Conservation (phyloP, 331 rosid genomes). For the Erythrophleum ivorense region DNA sequence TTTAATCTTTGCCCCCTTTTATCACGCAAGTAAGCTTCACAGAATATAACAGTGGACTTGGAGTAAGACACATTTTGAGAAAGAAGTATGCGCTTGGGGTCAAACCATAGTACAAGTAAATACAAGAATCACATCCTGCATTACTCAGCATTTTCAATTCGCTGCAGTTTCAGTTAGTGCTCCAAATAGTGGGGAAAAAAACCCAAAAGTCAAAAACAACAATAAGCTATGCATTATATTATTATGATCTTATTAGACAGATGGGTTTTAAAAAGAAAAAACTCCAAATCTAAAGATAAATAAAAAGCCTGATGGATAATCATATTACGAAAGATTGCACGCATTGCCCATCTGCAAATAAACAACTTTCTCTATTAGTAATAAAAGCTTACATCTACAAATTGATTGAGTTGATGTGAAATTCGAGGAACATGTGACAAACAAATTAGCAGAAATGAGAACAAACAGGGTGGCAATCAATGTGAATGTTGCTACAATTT, state of each 20-base stretch:
- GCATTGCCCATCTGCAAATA: background rate
- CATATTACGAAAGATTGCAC: conserved; percentile 27
- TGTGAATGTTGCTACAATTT: background rate
- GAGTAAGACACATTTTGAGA: too few relatives aligned
- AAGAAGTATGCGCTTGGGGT: too few relatives aligned
- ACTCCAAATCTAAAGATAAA: background rate
- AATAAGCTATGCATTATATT: too few relatives aligned
- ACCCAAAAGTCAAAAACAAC: too few relatives aligned
- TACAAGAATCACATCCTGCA: background rate
- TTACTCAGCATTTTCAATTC: conserved; percentile 7
- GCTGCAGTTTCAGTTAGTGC: conserved; percentile 6
- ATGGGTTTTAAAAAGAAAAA: background rate
- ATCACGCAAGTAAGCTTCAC: too few relatives aligned
- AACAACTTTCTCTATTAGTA: background rate
- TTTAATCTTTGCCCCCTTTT: background rate
- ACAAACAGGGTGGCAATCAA: background rate
- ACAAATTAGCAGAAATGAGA: background rate
- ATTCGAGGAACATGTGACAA: background rate
- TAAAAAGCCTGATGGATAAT: background rate
- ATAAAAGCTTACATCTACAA: background rate
- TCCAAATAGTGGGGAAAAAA: background rate
- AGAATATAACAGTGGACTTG: too few relatives aligned
- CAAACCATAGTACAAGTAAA: background rate
- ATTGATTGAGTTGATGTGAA: background rate
- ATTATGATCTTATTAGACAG: background rate